A percentile compares a stretch with the other conserved stretches of the same genome.
These are phyloP conservation scores for Vigna mungo DNA, from an alignment of 306 rosid genomes.

Conservation along the genomic window DNA sequence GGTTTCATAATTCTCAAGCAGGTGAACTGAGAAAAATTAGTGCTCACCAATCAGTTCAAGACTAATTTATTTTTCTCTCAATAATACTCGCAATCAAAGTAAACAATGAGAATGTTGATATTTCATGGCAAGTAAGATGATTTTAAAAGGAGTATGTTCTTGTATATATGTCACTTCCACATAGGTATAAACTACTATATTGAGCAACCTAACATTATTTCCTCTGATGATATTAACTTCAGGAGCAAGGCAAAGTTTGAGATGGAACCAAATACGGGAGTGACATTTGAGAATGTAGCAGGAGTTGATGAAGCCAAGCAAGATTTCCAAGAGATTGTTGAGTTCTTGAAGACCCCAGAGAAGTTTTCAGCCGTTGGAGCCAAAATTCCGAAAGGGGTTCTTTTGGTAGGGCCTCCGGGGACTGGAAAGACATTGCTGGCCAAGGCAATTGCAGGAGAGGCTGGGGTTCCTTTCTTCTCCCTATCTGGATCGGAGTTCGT, in stretches of 20 bases:
- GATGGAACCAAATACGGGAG: constrained; percentile 88
- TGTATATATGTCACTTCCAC: not conserved
- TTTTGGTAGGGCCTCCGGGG: constrained; percentile 79
- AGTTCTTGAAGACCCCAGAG: constrained; percentile 77
- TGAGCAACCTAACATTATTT: constrained; percentile 18
- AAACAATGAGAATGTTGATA: not conserved
- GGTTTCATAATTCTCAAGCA: not conserved
- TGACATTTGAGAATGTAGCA: constrained; percentile 81
- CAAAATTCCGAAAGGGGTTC: constrained; percentile 77
- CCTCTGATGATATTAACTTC: not conserved
- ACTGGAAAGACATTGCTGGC: constrained; percentile 84
- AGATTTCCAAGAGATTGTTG: constrained; percentile 83
- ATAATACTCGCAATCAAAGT: not conserved
- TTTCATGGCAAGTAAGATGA: not conserved
- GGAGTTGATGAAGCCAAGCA: constrained; percentile 92
- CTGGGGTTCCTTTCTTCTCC: constrained; percentile 88
- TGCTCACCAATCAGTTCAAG: not conserved
- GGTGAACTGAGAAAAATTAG: not conserved
- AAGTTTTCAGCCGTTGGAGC: constrained; percentile 84
- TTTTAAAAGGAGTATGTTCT: not conserved
- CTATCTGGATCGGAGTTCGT: constrained; percentile 84
- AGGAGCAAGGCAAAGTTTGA: constrained; percentile 82
- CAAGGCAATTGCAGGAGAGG: constrained; percentile 88
- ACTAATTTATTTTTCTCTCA: not conserved
- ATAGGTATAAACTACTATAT: not conserved